phyloP scores from a whole-genome alignment of 31 red algal species.

The Asparagopsis taxiformis region DNA sequence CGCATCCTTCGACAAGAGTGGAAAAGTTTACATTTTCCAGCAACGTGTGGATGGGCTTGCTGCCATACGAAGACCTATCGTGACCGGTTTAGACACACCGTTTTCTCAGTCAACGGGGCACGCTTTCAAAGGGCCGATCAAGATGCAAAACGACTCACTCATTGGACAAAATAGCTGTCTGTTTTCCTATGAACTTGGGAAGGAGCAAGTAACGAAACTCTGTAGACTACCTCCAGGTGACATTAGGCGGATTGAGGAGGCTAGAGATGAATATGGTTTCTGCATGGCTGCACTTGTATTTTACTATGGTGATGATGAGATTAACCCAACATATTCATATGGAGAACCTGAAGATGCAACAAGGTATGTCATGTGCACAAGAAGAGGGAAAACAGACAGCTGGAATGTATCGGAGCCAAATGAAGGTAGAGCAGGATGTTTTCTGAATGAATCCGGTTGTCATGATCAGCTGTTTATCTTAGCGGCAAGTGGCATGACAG shows the following conservation, averaged over 20 bases:
- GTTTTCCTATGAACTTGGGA: conserved; percentile 35
- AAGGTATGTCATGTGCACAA: conserved; percentile 39
- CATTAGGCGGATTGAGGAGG: conserved; percentile 24
- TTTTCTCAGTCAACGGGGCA: conserved; percentile 14
- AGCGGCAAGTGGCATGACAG: conserved; percentile 15
- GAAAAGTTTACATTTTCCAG: conserved; percentile 41
- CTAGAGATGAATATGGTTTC: conserved; percentile 38
- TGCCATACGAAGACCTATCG: conserved; percentile 22
- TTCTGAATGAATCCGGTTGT: conserved; percentile 24
- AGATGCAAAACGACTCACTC: conserved; percentile 23
- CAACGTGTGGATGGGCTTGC: conserved; percentile 10
- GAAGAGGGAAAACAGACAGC: conserved; percentile 8
- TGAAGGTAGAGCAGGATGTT: conserved; percentile 43
- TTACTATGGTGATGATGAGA: conserved; percentile 34
- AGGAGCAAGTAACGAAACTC: conserved; percentile 1
- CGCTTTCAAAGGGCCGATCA: conserved; percentile 18
- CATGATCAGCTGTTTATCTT: conserved; percentile 37
- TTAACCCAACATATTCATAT: conserved; percentile 1
- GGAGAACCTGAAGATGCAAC: conserved; percentile 18
- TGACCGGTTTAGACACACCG: conserved; percentile 27
- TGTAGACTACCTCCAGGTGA: conserved; percentile 50
- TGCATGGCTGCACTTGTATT: conserved; percentile 45
- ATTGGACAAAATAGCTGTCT: conserved; percentile 13
- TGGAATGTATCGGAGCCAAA: conserved; percentile 52
- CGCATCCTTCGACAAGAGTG: conserved; percentile 25